A percentile compares a stretch with the other conserved stretches of the same genome.
These are phyloP conservation scores for Styphnolobium japonicum DNA, from an alignment of 306 rosid genomes.

Conservation along the genomic window DNA sequence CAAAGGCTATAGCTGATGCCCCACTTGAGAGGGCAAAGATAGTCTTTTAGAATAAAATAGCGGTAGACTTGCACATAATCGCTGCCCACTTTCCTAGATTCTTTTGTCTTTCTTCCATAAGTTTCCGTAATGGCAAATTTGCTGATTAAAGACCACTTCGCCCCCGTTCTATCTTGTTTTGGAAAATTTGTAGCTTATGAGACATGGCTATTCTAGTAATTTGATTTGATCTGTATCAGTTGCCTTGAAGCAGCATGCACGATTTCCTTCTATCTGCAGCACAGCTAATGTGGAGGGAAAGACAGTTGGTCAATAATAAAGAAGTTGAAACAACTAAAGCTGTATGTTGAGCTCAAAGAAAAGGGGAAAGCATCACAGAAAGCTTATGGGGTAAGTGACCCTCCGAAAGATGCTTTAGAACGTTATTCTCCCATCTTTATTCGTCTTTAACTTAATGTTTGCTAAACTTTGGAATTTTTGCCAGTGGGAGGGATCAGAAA, in stretches of 20 bases:
- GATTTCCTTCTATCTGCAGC: slow-evolving; percentile 6
- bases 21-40: slow-evolving; percentile 44
- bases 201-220: slow-evolving; percentile 7
- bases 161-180: not conserved
- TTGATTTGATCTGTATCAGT: not conserved
- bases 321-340: slow-evolving; percentile 23
- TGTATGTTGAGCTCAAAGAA: slow-evolving; percentile 22
- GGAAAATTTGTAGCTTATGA: not conserved
- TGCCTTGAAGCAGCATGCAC: not conserved
- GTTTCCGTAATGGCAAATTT: not conserved
- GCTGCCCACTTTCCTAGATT: slow-evolving; percentile 29
- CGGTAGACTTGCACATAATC: not conserved
- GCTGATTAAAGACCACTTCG: not conserved
- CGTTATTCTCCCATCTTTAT: slow-evolving; percentile 34
- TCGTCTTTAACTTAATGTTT: not conserved
- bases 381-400: slow-evolving; percentile 26
- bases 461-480: not conserved
- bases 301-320: not conserved
- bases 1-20: slow-evolving; percentile 15
- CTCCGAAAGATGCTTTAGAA: slow-evolving; percentile 32
- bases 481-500: not conserved
- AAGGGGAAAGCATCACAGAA: slow-evolving; percentile 26
- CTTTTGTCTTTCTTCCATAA: not conserved
- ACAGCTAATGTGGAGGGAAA: not conserved
- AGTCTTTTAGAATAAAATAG: slow-evolving; percentile 29